Conservation (phyloP, 352 stramenopile species). For the Blastocystis sp. region DNA sequence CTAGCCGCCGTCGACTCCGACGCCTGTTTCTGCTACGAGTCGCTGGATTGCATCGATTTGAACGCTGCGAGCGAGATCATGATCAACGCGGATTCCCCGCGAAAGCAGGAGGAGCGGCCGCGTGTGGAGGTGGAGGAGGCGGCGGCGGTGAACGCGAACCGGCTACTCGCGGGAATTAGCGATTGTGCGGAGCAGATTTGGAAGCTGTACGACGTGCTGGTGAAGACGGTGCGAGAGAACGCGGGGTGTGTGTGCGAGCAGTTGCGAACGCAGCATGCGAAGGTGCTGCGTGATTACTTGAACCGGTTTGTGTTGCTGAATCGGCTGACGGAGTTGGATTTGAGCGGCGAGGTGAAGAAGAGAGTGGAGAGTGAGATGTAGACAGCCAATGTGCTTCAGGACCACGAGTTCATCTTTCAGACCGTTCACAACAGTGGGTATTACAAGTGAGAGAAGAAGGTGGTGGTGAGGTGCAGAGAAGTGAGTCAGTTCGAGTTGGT, state of each 20-base stretch:
- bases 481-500: neutral
- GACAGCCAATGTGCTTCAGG: slow-evolving; percentile 14
- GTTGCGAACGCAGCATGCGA: neutral
- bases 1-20: neutral
- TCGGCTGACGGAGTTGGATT: neutral
- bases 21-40: neutral
- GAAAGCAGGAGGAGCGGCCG: neutral
- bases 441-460: neutral
- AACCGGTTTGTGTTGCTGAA: slow-evolving; percentile 45
- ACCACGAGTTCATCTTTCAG: slow-evolving; percentile 21
- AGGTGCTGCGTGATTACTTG: slow-evolving; percentile 25
- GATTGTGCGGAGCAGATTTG: slow-evolving; percentile 19
- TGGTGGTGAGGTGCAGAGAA: neutral
- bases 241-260: neutral
- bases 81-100: neutral
- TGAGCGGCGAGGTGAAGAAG: slow-evolving; percentile 25
- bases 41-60: neutral
- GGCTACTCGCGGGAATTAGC: slow-evolving; percentile 4
- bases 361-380: neutral
- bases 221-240: neutral
- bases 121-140: neutral
- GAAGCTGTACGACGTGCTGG: slow-evolving; percentile 18
- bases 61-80: neutral
- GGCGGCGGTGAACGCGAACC: neutral
- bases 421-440: slow-evolving; percentile 5